A percentile compares a stretch with the other conserved stretches of the same genome.
Evolutionary conservation across 2,329 filamentous ascomycete species (phyloP).

Genomic region (Aspergillus intermedius): DNA sequence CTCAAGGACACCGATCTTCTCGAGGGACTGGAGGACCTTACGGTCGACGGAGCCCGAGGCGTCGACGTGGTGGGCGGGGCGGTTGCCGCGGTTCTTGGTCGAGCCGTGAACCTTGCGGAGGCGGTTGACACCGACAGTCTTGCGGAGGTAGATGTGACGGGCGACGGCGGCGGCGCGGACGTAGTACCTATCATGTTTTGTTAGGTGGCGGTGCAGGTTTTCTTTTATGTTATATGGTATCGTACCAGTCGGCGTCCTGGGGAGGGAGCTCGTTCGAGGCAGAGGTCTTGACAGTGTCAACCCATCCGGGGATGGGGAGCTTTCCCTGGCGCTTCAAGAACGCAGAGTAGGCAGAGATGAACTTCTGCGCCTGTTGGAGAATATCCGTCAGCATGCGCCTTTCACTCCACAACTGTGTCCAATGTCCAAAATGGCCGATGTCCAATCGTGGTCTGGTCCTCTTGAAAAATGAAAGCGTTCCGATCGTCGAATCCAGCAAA

Average conservation of each 20-base stretch:
- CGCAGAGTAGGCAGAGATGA: slow-evolving; percentile 61
- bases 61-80: slow-evolving; percentile 90
- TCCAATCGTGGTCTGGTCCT: neutral
- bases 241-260: slow-evolving; percentile 97
- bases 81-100: slow-evolving; percentile 92
- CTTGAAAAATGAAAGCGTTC: neutral
- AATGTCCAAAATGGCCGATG: neutral
- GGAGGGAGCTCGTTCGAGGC: slow-evolving; percentile 94
- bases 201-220: slow-evolving; percentile 3
- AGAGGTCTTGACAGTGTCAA: slow-evolving; percentile 98
- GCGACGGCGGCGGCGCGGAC: slow-evolving; percentile 88
- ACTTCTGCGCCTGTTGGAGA: slow-evolving; percentile 54
- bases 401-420: neutral
- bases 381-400: slow-evolving; percentile 3
- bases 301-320: slow-evolving; percentile 76
- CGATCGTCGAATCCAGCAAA: too few relatives aligned
- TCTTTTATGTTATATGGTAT: slow-evolving; percentile 19
- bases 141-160: slow-evolving; percentile 98
- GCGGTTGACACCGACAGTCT: slow-evolving; percentile 97
- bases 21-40: slow-evolving; percentile 92
- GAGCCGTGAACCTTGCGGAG: slow-evolving; percentile 93
- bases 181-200: slow-evolving; percentile 51
- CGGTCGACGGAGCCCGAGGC: slow-evolving; percentile 93
- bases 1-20: slow-evolving; percentile 99
- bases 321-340: slow-evolving; percentile 68